Evolutionary conservation across 2,329 filamentous ascomycete genomes (phyloP).

Genomic region (Beauveria rudraprayagi): DNA sequence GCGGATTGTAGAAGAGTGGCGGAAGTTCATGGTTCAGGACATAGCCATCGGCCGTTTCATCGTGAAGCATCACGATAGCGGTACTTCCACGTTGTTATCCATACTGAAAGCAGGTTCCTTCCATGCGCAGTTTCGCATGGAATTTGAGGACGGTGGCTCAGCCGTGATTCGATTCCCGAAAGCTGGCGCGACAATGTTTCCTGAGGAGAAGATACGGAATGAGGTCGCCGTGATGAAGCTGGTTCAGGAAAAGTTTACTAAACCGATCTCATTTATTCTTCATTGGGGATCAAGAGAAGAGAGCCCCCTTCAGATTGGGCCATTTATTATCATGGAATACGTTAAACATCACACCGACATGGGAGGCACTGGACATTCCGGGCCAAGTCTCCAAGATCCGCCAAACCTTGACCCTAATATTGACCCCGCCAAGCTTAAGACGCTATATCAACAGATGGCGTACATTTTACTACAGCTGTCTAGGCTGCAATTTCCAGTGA

Average conservation of each 20-base stretch:
- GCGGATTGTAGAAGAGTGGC: background rate
- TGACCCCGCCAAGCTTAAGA: constrained; percentile 7
- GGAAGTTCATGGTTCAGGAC: background rate
- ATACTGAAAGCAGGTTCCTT: background rate
- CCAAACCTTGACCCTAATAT: constrained; percentile 4
- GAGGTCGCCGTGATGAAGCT: too few species aligned
- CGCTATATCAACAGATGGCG: constrained; percentile 8
- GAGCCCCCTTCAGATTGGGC: too few species aligned
- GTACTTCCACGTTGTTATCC: background rate
- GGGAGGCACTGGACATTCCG: constrained; percentile 10
- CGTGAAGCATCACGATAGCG: background rate
- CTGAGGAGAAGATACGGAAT: too few species aligned
- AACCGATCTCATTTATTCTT: too few species aligned
- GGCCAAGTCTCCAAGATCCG: background rate
- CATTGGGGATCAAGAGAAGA: too few species aligned
- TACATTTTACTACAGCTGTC: constrained; percentile 2
- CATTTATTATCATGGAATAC: too few species aligned
- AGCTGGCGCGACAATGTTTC: too few species aligned
- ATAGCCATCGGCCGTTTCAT: constrained; percentile 2
- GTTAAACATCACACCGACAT: background rate
- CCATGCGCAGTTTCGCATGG: background rate
- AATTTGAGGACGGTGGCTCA: background rate
- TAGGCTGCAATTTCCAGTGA: background rate
- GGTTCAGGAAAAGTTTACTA: too few species aligned
- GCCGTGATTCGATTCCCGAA: too few species aligned